Percentiles rank a stretch among this genome's conserved stretches.
Evolutionary conservation across 2,329 filamentous ascomycete species (phyloP).

Genomic region (Eurotiales sp.): DNA sequence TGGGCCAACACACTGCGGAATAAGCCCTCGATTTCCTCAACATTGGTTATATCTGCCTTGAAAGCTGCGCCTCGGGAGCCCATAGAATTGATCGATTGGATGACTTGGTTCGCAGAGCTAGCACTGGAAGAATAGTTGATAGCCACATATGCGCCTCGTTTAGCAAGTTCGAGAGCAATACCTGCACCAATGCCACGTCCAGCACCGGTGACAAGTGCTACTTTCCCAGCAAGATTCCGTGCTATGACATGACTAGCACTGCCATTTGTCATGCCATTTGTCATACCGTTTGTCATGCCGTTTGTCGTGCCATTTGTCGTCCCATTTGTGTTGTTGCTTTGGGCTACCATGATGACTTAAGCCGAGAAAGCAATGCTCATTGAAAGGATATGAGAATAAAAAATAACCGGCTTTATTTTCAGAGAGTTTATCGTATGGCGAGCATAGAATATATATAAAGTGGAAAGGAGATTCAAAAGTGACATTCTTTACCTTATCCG

Average conservation of each 20-base stretch:
- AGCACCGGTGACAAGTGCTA: slow-evolving; percentile 33
- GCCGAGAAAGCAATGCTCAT: background rate
- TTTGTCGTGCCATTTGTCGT: too few relatives aligned
- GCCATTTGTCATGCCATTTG: background rate
- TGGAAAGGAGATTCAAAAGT: background rate
- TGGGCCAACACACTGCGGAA: slow-evolving; percentile 61
- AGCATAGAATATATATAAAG: background rate
- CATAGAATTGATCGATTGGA: slow-evolving; percentile 61
- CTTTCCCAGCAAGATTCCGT: slow-evolving; percentile 24
- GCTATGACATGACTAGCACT: background rate
- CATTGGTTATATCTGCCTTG: slow-evolving; percentile 65
- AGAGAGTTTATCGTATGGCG: background rate
- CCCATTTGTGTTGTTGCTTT: slow-evolving; percentile 5
- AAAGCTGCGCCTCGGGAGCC: slow-evolving; percentile 62
- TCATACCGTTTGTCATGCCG: too few relatives aligned
- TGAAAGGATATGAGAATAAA: background rate
- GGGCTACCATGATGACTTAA: slow-evolving; percentile 1
- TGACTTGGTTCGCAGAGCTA: slow-evolving; percentile 62
- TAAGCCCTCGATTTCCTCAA: slow-evolving; percentile 59
- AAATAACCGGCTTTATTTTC: background rate
- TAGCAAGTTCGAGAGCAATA: slow-evolving; percentile 40
- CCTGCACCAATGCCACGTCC: slow-evolving; percentile 41
- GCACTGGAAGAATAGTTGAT: slow-evolving; percentile 55
- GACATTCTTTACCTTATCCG: background rate
- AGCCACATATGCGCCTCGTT: slow-evolving; percentile 36